These are phyloP conservation scores for Coemansia sp. DNA, from an alignment of 192 early-diverging fungal species.

Conservation along the genomic window DNA sequence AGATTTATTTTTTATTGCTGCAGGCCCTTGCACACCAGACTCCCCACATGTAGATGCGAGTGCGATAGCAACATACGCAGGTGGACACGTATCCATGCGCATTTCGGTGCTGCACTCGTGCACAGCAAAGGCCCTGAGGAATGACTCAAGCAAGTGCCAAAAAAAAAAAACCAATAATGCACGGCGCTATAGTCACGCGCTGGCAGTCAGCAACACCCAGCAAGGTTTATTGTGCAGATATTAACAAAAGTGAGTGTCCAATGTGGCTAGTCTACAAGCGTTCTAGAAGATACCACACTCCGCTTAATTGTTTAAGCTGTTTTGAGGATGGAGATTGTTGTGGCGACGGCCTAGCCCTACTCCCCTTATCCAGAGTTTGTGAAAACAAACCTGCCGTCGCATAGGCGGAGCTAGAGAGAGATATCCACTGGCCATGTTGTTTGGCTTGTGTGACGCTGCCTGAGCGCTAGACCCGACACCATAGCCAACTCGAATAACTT, in stretches of 20 bases:
- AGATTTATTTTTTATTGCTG: background rate
- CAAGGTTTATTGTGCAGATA: background rate
- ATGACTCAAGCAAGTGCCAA: background rate
- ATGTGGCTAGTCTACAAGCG: background rate
- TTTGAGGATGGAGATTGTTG: background rate
- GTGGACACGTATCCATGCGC: background rate
- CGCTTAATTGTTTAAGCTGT: background rate
- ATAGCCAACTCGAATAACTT: background rate
- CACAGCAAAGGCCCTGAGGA: background rate
- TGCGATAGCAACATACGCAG: background rate
- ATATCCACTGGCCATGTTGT: background rate
- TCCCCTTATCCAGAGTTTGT: background rate
- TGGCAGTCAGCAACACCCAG: background rate
- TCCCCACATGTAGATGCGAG: background rate
- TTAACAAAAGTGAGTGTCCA: background rate
- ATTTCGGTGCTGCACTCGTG: background rate
- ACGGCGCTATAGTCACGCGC: slow-evolving; percentile 1
- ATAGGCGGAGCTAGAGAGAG: no score
- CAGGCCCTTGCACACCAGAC: background rate
- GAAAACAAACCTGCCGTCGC: no score
- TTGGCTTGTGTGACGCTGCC: background rate
- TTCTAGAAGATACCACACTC: background rate
- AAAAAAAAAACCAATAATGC: background rate
- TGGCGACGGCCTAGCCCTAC: background rate
- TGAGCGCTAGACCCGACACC: background rate